Evolutionary conservation across 352 stramenopile species (phyloP).

Genomic region (Pythium guiyangense): DNA sequence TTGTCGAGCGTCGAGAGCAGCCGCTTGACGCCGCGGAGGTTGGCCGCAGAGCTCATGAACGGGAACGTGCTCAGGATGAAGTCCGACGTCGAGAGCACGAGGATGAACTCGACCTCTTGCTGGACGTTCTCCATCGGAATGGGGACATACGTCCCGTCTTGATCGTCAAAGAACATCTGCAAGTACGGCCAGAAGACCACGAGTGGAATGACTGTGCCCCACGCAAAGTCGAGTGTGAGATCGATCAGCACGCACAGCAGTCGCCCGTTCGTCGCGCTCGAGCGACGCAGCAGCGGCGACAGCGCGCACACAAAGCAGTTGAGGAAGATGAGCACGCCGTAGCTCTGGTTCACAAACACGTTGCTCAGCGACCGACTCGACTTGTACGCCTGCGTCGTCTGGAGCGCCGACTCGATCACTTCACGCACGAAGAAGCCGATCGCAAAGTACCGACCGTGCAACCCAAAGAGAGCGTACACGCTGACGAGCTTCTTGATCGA

Average conservation of each 20-base stretch:
- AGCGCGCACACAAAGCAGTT: too few relatives aligned
- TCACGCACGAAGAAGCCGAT: constrained; percentile 13
- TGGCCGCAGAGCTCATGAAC: constrained; percentile 11
- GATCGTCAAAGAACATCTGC: constrained; percentile 1
- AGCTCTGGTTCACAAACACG: too few relatives aligned
- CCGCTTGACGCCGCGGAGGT: constrained; percentile 11
- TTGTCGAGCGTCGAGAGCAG: too few relatives aligned
- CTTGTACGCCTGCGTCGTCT: constrained; percentile 27
- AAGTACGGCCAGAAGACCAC: constrained; percentile 16
- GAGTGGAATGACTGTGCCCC: constrained; percentile 17
- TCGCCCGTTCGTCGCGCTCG: neutral
- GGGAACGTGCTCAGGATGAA: constrained; percentile 17
- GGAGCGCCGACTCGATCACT: constrained; percentile 17
- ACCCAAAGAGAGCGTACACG: constrained; percentile 1
- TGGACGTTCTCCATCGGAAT: constrained; percentile 6
- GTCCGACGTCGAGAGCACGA: constrained; percentile 14
- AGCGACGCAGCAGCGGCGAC: constrained; percentile 10
- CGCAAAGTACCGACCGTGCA: constrained; percentile 14
- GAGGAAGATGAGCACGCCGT: too few relatives aligned
- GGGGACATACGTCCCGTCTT: neutral
- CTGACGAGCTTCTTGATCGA: neutral
- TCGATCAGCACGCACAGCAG: constrained; percentile 16
- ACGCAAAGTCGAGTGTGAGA: constrained; percentile 20
- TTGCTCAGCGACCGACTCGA: too few relatives aligned
- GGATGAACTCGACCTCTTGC: too few relatives aligned